Conservation (phyloP, 345 rosid species). For the Raphanus raphanistrum region DNA sequence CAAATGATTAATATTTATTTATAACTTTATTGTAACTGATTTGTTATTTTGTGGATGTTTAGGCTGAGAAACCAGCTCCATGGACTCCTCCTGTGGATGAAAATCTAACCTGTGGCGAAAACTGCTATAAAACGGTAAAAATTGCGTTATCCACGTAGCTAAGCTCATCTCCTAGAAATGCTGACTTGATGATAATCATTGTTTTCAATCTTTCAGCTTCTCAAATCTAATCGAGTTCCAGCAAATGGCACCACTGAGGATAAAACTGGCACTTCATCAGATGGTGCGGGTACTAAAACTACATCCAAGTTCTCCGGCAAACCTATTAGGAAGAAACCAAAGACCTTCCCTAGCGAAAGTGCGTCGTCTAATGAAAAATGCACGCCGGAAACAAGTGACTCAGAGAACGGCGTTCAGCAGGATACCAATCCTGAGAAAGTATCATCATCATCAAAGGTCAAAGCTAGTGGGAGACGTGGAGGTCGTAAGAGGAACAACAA, state of each 20-base stretch:
- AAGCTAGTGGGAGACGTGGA: constrained; percentile 60
- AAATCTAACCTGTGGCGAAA: constrained; percentile 72
- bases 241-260: constrained; percentile 51
- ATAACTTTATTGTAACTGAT: constrained; percentile 17
- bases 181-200: constrained; percentile 9
- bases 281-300: constrained; percentile 47
- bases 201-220: constrained; percentile 46
- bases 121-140: constrained; percentile 73
- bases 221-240: constrained; percentile 54
- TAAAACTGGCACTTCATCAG: constrained; percentile 53
- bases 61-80: constrained; percentile 85
- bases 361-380: constrained; percentile 89
- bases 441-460: constrained; percentile 59
- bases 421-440: constrained; percentile 46
- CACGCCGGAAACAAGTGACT: constrained; percentile 79
- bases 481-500: constrained; percentile 81
- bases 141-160: constrained; percentile 14
- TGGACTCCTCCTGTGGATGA: constrained; percentile 65
- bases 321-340: constrained; percentile 51
- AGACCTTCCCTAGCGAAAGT: constrained; percentile 82
- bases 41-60: constrained; percentile 3
- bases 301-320: constrained; percentile 52
- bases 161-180: constrained; percentile 3
- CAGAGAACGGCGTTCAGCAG: constrained; percentile 66
- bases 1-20: constrained; percentile 1